Percentiles rank a stretch among this genome's conserved stretches.
Conservation (phyloP, 306 rosid genomes). For the Castanea crenata region DNA sequence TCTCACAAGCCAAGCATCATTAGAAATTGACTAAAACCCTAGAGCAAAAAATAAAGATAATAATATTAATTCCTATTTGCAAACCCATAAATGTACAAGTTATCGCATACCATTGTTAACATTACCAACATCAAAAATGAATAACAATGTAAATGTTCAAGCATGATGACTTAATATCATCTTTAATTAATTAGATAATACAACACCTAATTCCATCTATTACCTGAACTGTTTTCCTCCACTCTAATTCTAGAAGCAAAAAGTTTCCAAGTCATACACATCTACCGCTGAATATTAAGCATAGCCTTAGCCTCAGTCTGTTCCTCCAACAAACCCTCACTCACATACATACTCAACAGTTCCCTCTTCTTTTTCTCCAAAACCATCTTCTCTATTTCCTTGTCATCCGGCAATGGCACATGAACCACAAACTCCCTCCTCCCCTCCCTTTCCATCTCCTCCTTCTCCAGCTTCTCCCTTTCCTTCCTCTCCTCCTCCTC, state of each 20-base stretch:
- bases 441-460: slow-evolving; percentile 37
- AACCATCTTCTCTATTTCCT: slow-evolving; percentile 94
- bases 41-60: background rate
- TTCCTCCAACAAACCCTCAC: slow-evolving; percentile 71
- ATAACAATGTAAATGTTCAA: background rate
- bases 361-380: slow-evolving; percentile 91
- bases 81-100: background rate
- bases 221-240: background rate
- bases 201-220: background rate
- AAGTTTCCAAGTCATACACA: background rate
- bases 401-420: slow-evolving; percentile 82
- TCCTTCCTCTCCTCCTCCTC: slow-evolving; percentile 78
- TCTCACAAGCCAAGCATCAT: background rate
- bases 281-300: slow-evolving; percentile 74
- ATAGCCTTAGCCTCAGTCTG: slow-evolving; percentile 69
- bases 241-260: background rate
- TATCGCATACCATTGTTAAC: background rate
- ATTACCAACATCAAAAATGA: background rate
- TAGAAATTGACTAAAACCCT: background rate
- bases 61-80: background rate
- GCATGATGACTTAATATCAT: background rate
- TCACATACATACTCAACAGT: slow-evolving; percentile 61
- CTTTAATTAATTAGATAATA: background rate
- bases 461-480: slow-evolving; percentile 44
- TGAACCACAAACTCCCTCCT: slow-evolving; percentile 81